Percentiles rank a stretch among this genome's conserved stretches.
phyloP scores from a whole-genome alignment of 148 eudicot genomes.

The Silene uniflora region DNA sequence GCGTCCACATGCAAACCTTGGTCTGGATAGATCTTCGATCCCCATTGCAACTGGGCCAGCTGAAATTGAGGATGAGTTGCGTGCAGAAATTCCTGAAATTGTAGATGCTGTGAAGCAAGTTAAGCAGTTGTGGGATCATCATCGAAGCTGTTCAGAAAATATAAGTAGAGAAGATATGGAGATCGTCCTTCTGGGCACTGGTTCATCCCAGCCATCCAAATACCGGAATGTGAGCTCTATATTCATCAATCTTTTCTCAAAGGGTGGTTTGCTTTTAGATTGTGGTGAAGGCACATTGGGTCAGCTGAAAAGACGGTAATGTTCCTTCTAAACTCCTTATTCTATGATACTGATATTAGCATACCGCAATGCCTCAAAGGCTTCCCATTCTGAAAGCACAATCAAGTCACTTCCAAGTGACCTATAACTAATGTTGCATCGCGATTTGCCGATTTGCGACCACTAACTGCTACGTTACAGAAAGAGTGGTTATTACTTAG shows the following conservation, averaged over 20 bases:
- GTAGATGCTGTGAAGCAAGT: constrained; percentile 59
- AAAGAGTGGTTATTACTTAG: too few relatives aligned
- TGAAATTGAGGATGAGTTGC: constrained; percentile 50
- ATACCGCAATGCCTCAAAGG: too few relatives aligned
- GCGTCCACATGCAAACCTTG: constrained; percentile 74
- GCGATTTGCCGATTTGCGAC: too few relatives aligned
- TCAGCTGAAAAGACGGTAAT: constrained; percentile 87
- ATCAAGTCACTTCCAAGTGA: too few relatives aligned
- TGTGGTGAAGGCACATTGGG: constrained; percentile 96
- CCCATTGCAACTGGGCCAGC: constrained; percentile 35
- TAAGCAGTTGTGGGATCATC: constrained; percentile 39
- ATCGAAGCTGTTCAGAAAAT: constrained; percentile 53
- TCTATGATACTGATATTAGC: neutral
- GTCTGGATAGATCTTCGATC: constrained; percentile 61
- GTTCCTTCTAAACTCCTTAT: neutral
- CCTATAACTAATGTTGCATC: too few relatives aligned
- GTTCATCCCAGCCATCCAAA: constrained; percentile 94
- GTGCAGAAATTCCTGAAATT: constrained; percentile 72
- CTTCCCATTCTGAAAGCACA: too few relatives aligned
- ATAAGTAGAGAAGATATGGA: constrained; percentile 82
- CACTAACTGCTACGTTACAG: too few relatives aligned
- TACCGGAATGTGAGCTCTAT: constrained; percentile 86
- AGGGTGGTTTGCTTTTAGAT: constrained; percentile 79
- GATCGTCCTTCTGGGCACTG: constrained; percentile 93
- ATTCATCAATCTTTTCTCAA: constrained; percentile 76